phyloP scores from a whole-genome alignment of 345 rosid species.

The Bruguiera parviflora region DNA sequence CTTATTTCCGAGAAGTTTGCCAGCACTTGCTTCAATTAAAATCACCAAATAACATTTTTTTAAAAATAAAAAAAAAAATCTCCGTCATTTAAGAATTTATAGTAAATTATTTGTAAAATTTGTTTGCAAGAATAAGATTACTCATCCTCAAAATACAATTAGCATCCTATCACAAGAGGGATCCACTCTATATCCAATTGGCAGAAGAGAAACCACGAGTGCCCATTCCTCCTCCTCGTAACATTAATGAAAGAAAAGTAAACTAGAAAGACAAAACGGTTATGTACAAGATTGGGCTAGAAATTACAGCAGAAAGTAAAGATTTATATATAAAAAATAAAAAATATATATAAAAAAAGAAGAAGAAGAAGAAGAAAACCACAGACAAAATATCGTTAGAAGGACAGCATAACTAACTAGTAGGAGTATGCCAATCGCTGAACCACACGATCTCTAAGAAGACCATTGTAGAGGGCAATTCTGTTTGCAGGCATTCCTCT shows the following conservation, averaged over 20 bases:
- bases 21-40: too few relatives aligned
- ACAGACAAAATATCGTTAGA: not conserved
- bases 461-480: slow-evolving; percentile 62
- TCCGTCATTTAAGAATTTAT: too few relatives aligned
- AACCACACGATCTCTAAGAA: slow-evolving; percentile 53
- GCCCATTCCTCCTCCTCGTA: not conserved
- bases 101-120: too few relatives aligned
- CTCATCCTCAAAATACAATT: not conserved
- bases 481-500: slow-evolving; percentile 64
- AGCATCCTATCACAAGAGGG: not conserved
- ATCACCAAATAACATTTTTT: too few relatives aligned
- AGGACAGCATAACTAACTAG: slow-evolving; percentile 9
- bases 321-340: not conserved
- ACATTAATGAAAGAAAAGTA: not conserved
- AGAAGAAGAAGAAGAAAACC: too few relatives aligned
- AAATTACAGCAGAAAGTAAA: not conserved
- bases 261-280: not conserved
- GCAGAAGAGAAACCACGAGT: slow-evolving; percentile 1
- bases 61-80: too few relatives aligned
- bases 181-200: slow-evolving; percentile 3
- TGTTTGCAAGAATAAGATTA: not conserved
- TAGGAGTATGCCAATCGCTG: slow-evolving; percentile 48
- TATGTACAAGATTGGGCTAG: not conserved
- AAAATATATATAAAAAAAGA: too few relatives aligned
- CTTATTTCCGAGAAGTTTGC: too few relatives aligned